These are phyloP conservation scores for Penicillium soppii DNA, from an alignment of 495 filamentous ascomycete genomes.

Conservation along the genomic window DNA sequence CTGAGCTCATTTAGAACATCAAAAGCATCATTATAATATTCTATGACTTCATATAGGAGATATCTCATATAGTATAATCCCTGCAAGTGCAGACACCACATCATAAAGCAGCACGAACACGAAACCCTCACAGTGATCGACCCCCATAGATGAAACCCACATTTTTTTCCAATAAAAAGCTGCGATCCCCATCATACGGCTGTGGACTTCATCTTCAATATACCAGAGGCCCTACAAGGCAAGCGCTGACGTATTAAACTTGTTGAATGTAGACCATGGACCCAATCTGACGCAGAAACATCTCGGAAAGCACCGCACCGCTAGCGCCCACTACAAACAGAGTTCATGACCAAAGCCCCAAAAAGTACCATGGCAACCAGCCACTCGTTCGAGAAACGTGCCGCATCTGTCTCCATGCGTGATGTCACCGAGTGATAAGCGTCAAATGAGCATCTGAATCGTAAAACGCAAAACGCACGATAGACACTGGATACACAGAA, in stretches of 20 bases:
- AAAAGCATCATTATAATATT: background rate
- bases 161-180: background rate
- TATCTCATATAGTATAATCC: background rate
- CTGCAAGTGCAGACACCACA: background rate
- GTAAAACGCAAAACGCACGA: background rate
- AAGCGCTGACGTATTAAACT: background rate
- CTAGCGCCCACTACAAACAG: background rate
- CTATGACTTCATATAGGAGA: background rate
- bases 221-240: background rate
- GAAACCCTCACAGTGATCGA: background rate
- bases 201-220: background rate
- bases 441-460: background rate
- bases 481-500: background rate
- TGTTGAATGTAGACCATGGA: background rate
- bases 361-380: background rate
- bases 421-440: background rate
- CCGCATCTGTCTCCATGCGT: background rate
- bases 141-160: background rate
- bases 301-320: background rate
- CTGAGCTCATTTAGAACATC: background rate
- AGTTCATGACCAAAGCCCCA: background rate
- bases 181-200: background rate
- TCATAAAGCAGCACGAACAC: background rate
- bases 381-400: background rate
- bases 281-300: background rate